These are phyloP conservation scores for Myxozyma udenii DNA, from an alignment of 805 yeast species.

Conservation along the genomic window DNA sequence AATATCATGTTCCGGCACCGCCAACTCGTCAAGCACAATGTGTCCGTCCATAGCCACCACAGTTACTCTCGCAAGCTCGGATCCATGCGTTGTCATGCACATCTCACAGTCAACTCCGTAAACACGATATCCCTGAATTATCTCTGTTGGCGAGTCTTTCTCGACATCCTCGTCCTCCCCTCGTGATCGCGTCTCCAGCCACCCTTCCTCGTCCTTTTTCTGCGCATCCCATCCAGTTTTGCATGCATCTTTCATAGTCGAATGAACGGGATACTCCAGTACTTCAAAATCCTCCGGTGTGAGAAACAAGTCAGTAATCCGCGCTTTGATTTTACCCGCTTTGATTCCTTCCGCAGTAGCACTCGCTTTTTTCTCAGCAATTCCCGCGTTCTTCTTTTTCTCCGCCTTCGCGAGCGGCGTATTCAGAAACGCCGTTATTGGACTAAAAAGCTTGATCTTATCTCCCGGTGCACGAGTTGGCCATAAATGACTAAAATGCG, in stretches of 20 bases:
- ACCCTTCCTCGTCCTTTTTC: constrained; percentile 38
- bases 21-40: constrained; percentile 66
- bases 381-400: constrained; percentile 37
- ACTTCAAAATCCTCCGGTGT: constrained; percentile 47
- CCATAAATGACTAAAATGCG: constrained; percentile 44
- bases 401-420: constrained; percentile 60
- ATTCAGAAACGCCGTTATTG: constrained; percentile 53
- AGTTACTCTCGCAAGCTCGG: constrained; percentile 74
- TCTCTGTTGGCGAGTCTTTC: background rate
- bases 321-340: background rate
- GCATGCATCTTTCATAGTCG: constrained; percentile 28
- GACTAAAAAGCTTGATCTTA: constrained; percentile 52
- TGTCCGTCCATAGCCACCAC: constrained; percentile 48
- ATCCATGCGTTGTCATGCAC: constrained; percentile 63
- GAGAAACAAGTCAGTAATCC: constrained; percentile 52
- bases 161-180: constrained; percentile 39
- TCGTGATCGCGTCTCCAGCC: constrained; percentile 54
- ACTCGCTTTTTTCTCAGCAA: background rate
- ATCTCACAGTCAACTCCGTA: constrained; percentile 93
- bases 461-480: constrained; percentile 68
- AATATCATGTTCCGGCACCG: constrained; percentile 72
- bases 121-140: constrained; percentile 33
- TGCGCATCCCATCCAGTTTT: background rate
- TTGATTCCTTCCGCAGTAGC: background rate
- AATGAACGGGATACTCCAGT: constrained; percentile 62